Base-by-base conservation (phyloP, 2,329 filamentous ascomycete species). In the Xylaria arbuscula region DNA sequence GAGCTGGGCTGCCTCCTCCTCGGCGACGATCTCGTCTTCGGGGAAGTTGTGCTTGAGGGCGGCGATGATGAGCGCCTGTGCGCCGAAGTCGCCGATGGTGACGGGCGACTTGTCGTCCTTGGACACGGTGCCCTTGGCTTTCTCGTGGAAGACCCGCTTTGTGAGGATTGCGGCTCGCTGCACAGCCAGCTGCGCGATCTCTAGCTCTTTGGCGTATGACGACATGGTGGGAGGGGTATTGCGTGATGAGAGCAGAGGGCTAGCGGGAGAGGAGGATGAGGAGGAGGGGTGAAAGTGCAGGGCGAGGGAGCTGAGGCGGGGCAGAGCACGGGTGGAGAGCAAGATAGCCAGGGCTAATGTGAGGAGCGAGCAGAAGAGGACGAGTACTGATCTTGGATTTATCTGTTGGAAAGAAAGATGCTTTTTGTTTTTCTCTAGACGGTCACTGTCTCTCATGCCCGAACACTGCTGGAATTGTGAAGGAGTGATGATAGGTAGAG, bases 91-190 rank as follows among this genome's bases (percentile, higher is more conserved):
- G 80, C 95, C 96, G 76, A 98, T 96, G 19, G 96, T 99, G 76
- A 99, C 96, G 72, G 96, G 96, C 10, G 94, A 97, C 79, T 93
- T 93, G 86, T 99, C 96, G 81, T 93, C 91, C 84, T 99, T 99
- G 80, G 91, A 92, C 60, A 97, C 87, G 54, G 96, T 98, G 75
- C 95, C 95, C 84, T 98, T 98, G 76, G 93, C 92, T 82, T 95
- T 96, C 75, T 95, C 92, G 82, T 94, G 86, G 84, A 92, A 93
- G 78, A 94, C 92, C 70, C 88, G 88, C 80, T 93, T 92, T 60
- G 92, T 94, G 66, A 94, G 86, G 72, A 93, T 84, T 24, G 89
- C 84, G 32, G 92, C 92, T 68, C 92, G 86, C 80, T 93, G 91
- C 38, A 94, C 92, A 58, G 92, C 92, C 34, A 94, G 86, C 75